Evolutionary conservation across 2,329 filamentous ascomycete species (phyloP), one percentile per base, ranked within the genome.

Genomic region (Aureobasidium uvarum): DNA sequence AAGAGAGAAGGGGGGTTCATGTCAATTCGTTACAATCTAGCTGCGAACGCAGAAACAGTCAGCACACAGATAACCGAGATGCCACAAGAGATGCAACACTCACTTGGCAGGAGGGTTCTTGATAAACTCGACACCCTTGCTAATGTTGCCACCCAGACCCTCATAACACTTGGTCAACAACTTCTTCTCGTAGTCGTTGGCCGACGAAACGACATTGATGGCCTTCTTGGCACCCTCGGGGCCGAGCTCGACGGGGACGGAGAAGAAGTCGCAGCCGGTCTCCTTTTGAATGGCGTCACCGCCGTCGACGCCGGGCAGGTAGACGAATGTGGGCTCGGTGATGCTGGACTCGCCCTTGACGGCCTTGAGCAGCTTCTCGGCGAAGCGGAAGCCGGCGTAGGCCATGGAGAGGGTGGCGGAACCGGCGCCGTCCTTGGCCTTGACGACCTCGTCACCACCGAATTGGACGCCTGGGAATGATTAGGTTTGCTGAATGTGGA

Each of bases 361-460:
- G 72, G 93, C 95, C 83, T 89, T 92, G 76, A 99, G 87, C 67
- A 99, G 84, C 81, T 93, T 92, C 84, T 98, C 92, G 73, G 95
- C 91, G 76, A 98, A 98, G 52, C 92, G 90, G 87, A 88, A 98
- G 71, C 95, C 95, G 71, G 95, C 95, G 77, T 92, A 96, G 68
- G 92, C 92, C 92, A 96, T 96, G 73, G 92, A 96, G 64, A 96
- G 85, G 67, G 92, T 96, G 71, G 92, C 92, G 68, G 91, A 96
- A 70, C 92, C 92, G 75, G 88, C 88, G 74, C 92, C 92, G 71
- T 95, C 90, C 86, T 96, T 96, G 77, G 92, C 92, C 85, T 94
- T 88, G 78, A 96, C 92, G 69, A 96, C 92, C 83, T 96, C 92
- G 72, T 99, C 95, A 84, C 95, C 95, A 77, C 95, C 95, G 73